Conservation (phyloP, 345 rosid genomes). For the Arabidopsis arenosa region DNA sequence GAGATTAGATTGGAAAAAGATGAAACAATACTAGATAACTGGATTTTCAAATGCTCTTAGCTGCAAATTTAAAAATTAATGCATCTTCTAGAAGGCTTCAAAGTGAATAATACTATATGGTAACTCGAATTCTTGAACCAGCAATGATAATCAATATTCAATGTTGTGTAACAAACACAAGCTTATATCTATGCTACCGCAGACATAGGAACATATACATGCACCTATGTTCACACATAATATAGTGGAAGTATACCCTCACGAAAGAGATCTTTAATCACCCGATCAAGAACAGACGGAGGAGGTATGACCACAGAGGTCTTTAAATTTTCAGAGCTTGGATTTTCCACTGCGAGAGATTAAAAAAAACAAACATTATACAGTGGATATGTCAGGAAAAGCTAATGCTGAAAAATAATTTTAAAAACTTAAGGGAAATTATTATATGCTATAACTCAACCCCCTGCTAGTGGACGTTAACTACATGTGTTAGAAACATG, state of each 20-base stretch:
- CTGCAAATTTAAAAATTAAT: neutral
- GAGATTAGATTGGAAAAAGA: conserved; percentile 34
- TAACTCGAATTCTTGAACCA: neutral
- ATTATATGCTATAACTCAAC: conserved; percentile 6
- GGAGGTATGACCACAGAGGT: conserved; percentile 85
- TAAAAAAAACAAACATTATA: neutral
- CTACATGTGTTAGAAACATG: conserved; percentile 33
- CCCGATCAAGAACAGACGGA: conserved; percentile 84
- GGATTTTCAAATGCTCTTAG: neutral
- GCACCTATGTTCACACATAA: conserved; percentile 23
- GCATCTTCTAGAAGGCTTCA: neutral
- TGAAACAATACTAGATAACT: conserved; percentile 29
- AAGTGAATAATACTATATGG: conserved; percentile 10
- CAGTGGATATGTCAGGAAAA: conserved; percentile 21
- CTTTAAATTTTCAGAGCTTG: conserved; percentile 66
- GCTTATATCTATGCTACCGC: conserved; percentile 17
- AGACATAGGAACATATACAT: conserved; percentile 19
- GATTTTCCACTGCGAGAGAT: conserved; percentile 70
- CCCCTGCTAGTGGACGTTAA: conserved; percentile 25
- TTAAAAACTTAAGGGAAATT: neutral
- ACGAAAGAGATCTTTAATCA: conserved; percentile 89
- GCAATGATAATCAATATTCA: conserved; percentile 23
- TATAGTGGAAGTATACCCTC: conserved; percentile 58
- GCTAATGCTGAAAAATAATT: conserved; percentile 30
- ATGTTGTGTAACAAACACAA: conserved; percentile 11